phyloP scores from a whole-genome alignment of 2,329 filamentous ascomycete genomes.

The Clathrospora elynae region DNA sequence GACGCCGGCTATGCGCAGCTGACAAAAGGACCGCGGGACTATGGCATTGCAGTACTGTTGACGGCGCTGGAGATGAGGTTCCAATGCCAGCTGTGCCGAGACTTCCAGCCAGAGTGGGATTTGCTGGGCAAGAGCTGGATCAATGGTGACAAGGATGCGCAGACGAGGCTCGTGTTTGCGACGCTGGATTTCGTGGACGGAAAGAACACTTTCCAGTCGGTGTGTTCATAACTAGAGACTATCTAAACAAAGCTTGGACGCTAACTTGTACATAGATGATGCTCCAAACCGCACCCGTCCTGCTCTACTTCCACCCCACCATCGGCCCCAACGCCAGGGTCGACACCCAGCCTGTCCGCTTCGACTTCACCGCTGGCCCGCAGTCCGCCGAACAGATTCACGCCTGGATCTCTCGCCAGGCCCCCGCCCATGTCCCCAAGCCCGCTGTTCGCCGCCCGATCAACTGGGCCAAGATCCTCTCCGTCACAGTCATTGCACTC shows the following conservation, averaged over 20 bases:
- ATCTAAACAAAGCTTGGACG: neutral
- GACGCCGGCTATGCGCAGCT: slow-evolving; percentile 77
- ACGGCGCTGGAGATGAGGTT: slow-evolving; percentile 85
- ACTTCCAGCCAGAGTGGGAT: slow-evolving; percentile 95
- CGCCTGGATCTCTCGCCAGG: slow-evolving; percentile 76
- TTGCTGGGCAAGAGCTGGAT: slow-evolving; percentile 84
- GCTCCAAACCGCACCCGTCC: slow-evolving; percentile 90
- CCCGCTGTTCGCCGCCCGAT: slow-evolving; percentile 81
- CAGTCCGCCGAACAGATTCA: slow-evolving; percentile 78
- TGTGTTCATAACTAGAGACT: slow-evolving; percentile 52
- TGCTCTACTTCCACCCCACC: slow-evolving; percentile 87
- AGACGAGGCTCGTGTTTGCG: slow-evolving; percentile 76
- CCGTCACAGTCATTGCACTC: slow-evolving; percentile 69
- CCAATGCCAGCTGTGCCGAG: slow-evolving; percentile 82
- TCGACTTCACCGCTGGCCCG: slow-evolving; percentile 79
- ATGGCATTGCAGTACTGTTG: slow-evolving; percentile 78
- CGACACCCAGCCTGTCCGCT: slow-evolving; percentile 72
- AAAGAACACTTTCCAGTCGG: slow-evolving; percentile 82
- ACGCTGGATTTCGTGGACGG: slow-evolving; percentile 89
- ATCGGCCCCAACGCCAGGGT: slow-evolving; percentile 76
- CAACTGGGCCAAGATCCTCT: slow-evolving; percentile 80
- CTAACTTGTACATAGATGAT: slow-evolving; percentile 66
- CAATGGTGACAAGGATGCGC: slow-evolving; percentile 76
- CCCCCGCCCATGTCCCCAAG: slow-evolving; percentile 70
- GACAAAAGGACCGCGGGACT: slow-evolving; percentile 79